Conservation (phyloP, 257 asterid species). For the Marsdenia floribunda region DNA sequence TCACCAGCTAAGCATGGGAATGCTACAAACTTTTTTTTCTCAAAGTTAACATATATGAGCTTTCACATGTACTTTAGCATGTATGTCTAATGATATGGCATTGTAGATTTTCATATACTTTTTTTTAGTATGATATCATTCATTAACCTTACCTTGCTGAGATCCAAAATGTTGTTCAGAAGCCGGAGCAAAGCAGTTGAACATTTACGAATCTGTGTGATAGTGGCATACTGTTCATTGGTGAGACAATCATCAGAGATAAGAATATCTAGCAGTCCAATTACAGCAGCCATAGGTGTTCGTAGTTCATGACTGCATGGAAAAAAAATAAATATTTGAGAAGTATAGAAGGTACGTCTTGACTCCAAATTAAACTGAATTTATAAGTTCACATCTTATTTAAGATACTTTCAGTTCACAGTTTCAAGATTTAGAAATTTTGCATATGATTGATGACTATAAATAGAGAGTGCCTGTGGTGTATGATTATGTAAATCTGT, state of each 20-base stretch:
- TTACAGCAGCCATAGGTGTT: conserved; percentile 98
- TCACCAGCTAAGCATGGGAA: neutral
- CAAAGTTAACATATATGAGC: neutral
- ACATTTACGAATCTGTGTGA: conserved; percentile 89
- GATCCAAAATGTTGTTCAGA: conserved; percentile 89
- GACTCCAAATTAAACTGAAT: neutral
- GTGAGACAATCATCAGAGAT: conserved; percentile 71
- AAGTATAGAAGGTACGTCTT: neutral
- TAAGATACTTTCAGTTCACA: neutral
- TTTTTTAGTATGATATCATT: neutral
- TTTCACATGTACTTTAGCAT: neutral
- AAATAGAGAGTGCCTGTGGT: neutral
- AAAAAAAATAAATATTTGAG: conserved; percentile 11
- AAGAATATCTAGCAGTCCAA: conserved; percentile 88
- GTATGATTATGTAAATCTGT: neutral
- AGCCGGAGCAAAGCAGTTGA: conserved; percentile 83
- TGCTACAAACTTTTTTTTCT: neutral
- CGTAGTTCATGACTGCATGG: conserved; percentile 79
- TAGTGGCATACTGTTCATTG: conserved; percentile 67
- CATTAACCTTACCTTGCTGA: conserved; percentile 62
- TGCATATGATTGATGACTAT: neutral
- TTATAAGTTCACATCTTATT: neutral
- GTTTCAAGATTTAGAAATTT: neutral
- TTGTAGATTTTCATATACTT: neutral
- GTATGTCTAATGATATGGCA: neutral